Conservation (phyloP, 2,329 filamentous ascomycete genomes). For the Penicillium sp. region DNA sequence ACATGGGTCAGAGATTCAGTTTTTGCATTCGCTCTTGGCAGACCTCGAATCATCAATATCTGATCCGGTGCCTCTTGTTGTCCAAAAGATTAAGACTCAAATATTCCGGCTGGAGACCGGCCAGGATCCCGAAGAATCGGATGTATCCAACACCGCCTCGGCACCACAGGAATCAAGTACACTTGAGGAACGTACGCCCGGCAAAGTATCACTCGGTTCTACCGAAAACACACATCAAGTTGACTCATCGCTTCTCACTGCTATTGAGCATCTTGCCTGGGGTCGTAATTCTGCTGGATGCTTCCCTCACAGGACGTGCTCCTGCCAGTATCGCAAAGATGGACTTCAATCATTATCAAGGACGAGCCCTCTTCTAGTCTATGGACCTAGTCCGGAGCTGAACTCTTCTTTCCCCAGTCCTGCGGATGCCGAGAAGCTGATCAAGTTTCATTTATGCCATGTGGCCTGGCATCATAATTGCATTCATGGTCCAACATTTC, state of each 20-base stretch:
- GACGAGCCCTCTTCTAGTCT: conserved; percentile 8
- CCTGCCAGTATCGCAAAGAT: conserved; percentile 21
- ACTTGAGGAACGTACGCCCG: neutral
- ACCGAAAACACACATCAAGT: conserved; percentile 12
- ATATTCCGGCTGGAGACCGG: conserved; percentile 20
- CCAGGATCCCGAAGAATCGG: neutral
- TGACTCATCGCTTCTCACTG: conserved; percentile 25
- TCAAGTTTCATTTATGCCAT: conserved; percentile 19
- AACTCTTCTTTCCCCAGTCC: conserved; percentile 8
- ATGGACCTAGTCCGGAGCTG: conserved; percentile 8
- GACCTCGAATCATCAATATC: conserved; percentile 15
- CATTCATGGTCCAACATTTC: conserved; percentile 20
- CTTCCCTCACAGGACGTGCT: conserved; percentile 29
- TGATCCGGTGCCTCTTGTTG: conserved; percentile 5
- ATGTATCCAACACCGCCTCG: neutral
- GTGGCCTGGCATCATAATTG: conserved; percentile 23
- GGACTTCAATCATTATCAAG: conserved; percentile 10
- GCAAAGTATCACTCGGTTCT: conserved; percentile 1
- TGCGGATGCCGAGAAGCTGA: conserved; percentile 15
- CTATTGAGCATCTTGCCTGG: conserved; percentile 34
- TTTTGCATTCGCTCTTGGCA: conserved; percentile 16
- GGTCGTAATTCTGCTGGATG: conserved; percentile 30
- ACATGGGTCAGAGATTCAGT: conserved; percentile 23
- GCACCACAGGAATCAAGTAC: conserved; percentile 4
- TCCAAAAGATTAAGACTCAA: conserved; percentile 12